These are phyloP conservation scores for Prunus davidiana DNA, from an alignment of 306 rosid genomes.

Conservation along the genomic window DNA sequence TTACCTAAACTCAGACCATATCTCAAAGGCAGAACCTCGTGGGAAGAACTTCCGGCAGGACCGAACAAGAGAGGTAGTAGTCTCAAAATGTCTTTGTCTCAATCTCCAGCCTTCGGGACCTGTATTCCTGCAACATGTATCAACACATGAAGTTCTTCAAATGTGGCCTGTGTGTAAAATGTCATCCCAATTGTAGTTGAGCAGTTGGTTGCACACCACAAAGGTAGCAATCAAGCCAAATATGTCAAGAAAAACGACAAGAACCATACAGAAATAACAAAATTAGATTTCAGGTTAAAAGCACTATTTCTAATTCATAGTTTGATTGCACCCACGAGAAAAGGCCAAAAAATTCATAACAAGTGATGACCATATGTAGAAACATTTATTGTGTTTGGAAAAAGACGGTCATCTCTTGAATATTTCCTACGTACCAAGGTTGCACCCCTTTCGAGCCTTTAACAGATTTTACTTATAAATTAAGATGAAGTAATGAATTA, in stretches of 20 bases:
- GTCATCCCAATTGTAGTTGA: slow-evolving; percentile 2
- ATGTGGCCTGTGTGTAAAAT: slow-evolving; percentile 5
- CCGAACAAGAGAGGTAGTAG: slow-evolving; percentile 90
- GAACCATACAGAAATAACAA: slow-evolving; percentile 5
- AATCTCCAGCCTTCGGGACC: slow-evolving; percentile 99
- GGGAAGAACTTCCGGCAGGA: slow-evolving; percentile 96
- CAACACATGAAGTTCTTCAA: slow-evolving; percentile 14
- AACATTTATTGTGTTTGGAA: background rate
- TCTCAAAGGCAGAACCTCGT: slow-evolving; percentile 85
- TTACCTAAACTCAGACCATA: slow-evolving; percentile 97
- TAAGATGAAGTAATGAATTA: background rate
- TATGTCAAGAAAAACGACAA: slow-evolving; percentile 11
- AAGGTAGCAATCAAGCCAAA: background rate
- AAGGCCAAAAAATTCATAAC: background rate
- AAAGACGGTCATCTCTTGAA: background rate
- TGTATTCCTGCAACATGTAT: slow-evolving; percentile 61
- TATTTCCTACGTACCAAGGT: background rate
- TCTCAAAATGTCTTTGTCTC: slow-evolving; percentile 85
- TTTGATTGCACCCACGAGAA: background rate
- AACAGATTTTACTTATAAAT: background rate
- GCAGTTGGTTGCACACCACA: slow-evolving; percentile 1
- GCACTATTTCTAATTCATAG: background rate
- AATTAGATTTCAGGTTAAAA: background rate
- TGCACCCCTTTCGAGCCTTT: background rate
- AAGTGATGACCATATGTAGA: background rate